Evolutionary conservation across 306 rosid genomes (phyloP), one percentile per base, ranked within the genome.

Genomic region (Acacia acuminata): DNA sequence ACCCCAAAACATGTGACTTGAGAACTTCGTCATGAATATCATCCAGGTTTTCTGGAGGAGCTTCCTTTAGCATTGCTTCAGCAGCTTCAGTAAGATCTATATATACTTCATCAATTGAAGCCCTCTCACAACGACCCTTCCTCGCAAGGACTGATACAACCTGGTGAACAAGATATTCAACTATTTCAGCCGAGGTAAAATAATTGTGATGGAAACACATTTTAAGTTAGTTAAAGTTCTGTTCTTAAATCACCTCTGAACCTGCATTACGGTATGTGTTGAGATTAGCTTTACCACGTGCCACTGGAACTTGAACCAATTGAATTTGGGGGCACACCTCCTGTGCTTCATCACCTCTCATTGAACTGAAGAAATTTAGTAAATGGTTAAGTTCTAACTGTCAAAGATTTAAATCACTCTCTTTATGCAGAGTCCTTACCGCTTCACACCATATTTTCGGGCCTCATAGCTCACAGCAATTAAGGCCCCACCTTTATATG

Each of bases 401-500:
- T 43, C 7, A 32, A 43, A 24, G 56, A 72, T 53, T 24, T 24
- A 25, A 25, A 64, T 40, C 71, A 38, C 79, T 4, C 10, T 43
- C 63, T 66, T 53, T 40, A 71, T 44, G 30, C 25, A 69, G 50
- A 50, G 42, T 55, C 50, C 48, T 22, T 86, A 95, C 99, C 98
- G 98, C 82, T 90, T 96, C 68, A 96, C 97, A 53, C 99, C 99
- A 55, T 11, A 87, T 27, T 78, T 83, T 60, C 97, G 98, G 81
- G 99, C 99, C 86, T 96, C 99, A 58, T 96, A 96, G 88, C 98
- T 89, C 27, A 96, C 99, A 77, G 99, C 99, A 85, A 96, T 93
- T 88, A 96, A 89, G 58, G 85, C 87, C 20, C 99, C 99, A 68
- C 99, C 99, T 86, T 96, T 92, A 84, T 91, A 93, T 58, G 97